Conservation (phyloP, 495 filamentous ascomycete genomes). For the Neurospora tetraspora region DNA sequence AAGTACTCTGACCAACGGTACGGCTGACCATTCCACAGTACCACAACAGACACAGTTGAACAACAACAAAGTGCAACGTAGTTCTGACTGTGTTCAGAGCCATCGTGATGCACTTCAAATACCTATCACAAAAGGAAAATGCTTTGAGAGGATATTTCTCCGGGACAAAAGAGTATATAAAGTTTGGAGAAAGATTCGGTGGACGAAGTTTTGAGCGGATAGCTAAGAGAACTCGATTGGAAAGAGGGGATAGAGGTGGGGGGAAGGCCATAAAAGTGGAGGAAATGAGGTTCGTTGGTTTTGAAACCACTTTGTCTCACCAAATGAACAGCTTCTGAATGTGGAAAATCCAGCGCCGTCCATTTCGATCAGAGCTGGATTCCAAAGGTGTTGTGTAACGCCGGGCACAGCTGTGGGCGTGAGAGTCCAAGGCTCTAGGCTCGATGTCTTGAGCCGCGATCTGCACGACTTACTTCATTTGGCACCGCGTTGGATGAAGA, state of each 20-base stretch:
- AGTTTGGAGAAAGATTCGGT: too few species aligned
- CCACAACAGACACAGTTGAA: background rate
- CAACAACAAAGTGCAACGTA: fast-evolving
- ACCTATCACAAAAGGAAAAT: too few species aligned
- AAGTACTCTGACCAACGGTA: background rate
- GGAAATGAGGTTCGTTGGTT: too few species aligned
- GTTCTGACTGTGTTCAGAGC: background rate
- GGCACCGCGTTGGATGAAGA: background rate
- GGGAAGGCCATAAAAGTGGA: too few species aligned
- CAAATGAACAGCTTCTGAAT: too few species aligned
- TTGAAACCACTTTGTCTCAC: too few species aligned
- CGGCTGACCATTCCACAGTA: background rate
- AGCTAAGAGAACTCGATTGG: too few species aligned
- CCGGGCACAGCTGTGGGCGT: background rate
- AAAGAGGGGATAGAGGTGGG: background rate
- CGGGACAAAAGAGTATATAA: too few species aligned
- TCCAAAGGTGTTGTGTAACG: background rate
- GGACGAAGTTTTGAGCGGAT: too few species aligned
- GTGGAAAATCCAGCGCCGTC: background rate
- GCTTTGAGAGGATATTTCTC: too few species aligned
- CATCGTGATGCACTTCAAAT: background rate
- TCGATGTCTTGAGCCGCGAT: background rate
- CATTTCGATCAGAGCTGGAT: background rate
- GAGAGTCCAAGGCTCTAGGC: background rate
- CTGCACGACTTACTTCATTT: too few species aligned